These are phyloP conservation scores for Talaromyces ruber DNA, from an alignment of 495 filamentous ascomycete genomes.

Conservation along the genomic window DNA sequence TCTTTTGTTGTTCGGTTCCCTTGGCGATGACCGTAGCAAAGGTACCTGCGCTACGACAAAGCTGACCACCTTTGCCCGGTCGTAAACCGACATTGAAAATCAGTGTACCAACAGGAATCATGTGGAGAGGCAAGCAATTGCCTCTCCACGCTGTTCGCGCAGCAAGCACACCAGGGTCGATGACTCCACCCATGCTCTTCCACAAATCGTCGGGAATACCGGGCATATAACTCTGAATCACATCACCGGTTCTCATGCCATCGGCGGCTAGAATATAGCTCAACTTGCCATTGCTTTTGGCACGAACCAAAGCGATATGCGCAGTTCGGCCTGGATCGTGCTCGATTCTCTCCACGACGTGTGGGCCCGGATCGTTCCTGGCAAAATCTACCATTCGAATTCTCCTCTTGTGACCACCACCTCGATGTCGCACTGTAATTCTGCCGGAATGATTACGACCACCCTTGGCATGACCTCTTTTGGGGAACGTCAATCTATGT, in stretches of 20 bases:
- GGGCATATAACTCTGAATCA: conserved; percentile 79
- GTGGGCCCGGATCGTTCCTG: conserved; percentile 65
- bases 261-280: conserved; percentile 91
- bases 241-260: conserved; percentile 85
- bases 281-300: conserved; percentile 45
- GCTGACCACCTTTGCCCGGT: conserved; percentile 64
- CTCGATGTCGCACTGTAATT: conserved; percentile 82
- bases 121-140: conserved; percentile 88
- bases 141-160: conserved; percentile 90
- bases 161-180: conserved; percentile 91
- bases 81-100: conserved; percentile 83
- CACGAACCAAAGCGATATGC: conserved; percentile 78
- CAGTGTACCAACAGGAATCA: conserved; percentile 87
- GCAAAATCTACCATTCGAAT: conserved; percentile 86
- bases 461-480: conserved; percentile 85
- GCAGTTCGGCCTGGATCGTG: conserved; percentile 89
- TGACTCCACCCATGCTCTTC: conserved; percentile 78
- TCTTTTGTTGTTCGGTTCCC: conserved; percentile 50
- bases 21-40: conserved; percentile 80
- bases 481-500: conserved; percentile 74
- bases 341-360: conserved; percentile 87
- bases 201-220: conserved; percentile 81
- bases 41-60: conserved; percentile 90
- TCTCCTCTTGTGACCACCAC: conserved; percentile 82
- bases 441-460: conserved; percentile 81